Base-by-base conservation (phyloP, 495 filamentous ascomycete species). In the Tuber brumale region DNA sequence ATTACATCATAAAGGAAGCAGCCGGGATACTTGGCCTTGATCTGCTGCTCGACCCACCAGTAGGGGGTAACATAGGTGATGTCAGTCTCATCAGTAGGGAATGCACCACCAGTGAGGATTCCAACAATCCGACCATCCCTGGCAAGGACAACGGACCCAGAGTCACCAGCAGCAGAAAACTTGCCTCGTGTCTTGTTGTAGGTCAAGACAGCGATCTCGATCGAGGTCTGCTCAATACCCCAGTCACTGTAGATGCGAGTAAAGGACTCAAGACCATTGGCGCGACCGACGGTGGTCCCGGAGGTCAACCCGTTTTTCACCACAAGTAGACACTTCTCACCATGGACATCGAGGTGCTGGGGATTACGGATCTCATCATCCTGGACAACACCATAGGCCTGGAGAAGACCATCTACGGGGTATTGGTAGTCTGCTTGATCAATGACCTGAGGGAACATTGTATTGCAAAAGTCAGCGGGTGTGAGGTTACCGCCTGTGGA, bases 251-350 rank as follows among this genome's bases (percentile, higher is more conserved):
- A 37, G 27, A 23, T 37, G n/a, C 70, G 27, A 27, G 70, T 71
- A 7, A 37, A 71, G 61, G 74, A 75, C 74, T 75, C 74, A 9
- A 75, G 74, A 74, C 74, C 74, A 43, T 72, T 75, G 46, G 5
- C n/a, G 2, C 74, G 71, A 74, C 74, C 74, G 16, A 75, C 48
- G 4, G 74, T 75, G 0, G 70, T 75, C 19, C 74, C 74, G n/a
- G 73, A 75, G 42, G 74, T 35, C 37, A 72, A 74, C 66, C 71
- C 70, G 48, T 75, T 75, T 37, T 75, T 74, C 14, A 75, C 71
- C 0, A 75, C 74, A 0, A 74, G 69, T 5, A 75, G 37, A 0
- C 74, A 75, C 71, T 74, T 75, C 37, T 75, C 37, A 72, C 18
- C 18, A 35, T 75, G 6, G 69, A 75, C 3, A 18, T 75, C 71